A percentile compares a stretch with the other conserved stretches of the same genome.
phyloP scores from a whole-genome alignment of 257 asterid genomes.

The Scutellaria minor region DNA sequence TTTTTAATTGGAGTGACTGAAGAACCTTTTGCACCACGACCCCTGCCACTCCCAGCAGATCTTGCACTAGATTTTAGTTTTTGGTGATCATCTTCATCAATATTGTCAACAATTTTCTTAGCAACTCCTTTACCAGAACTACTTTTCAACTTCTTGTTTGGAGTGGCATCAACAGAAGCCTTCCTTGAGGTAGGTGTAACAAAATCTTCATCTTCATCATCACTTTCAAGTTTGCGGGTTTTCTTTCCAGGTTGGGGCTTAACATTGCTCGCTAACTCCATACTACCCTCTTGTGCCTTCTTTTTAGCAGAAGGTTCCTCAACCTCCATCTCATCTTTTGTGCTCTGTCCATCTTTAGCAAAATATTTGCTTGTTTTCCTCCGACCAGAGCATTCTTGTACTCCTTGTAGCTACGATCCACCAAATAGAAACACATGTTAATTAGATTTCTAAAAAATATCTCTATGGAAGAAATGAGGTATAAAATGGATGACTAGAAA shows the following conservation, averaged over 20 bases:
- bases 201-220: constrained; percentile 78
- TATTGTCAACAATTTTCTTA: constrained; percentile 52
- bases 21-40: constrained; percentile 74
- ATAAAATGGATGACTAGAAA: constrained; percentile 2
- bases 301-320: constrained; percentile 63
- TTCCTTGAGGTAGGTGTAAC: constrained; percentile 56
- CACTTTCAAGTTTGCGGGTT: constrained; percentile 60
- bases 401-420: constrained; percentile 55
- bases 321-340: constrained; percentile 58
- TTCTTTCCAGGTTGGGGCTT: constrained; percentile 65
- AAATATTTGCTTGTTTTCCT: constrained; percentile 96
- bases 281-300: constrained; percentile 52
- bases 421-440: constrained; percentile 17
- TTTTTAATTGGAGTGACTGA: constrained; percentile 44
- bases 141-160: constrained; percentile 73
- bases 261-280: constrained; percentile 40
- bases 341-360: constrained; percentile 52
- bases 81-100: constrained; percentile 62
- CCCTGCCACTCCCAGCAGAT: constrained; percentile 78
- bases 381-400: constrained; percentile 70
- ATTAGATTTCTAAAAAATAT: constrained; percentile 16
- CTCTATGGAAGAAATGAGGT: constrained; percentile 21
- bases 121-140: constrained; percentile 70
- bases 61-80: constrained; percentile 58
- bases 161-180: constrained; percentile 50